Evolutionary conservation across 768 basidiomycete species (phyloP), one percentile per base, ranked within the genome.

Genomic region (Rhodotorula kratochvilovae): DNA sequence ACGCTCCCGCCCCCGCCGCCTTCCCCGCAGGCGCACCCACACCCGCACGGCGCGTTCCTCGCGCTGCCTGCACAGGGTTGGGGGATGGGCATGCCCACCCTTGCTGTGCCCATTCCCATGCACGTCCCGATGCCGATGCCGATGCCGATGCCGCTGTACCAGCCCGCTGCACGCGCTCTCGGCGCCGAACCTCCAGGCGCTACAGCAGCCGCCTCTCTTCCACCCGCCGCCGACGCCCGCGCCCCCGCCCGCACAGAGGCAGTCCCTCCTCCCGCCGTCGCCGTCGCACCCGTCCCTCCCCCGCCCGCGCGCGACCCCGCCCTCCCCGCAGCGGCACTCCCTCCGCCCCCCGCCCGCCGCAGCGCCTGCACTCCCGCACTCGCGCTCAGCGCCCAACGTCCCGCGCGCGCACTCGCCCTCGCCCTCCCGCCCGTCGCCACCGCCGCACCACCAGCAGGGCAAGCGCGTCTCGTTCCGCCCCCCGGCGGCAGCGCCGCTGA

Each of bases 91-190:
- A 23, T 35, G 15, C 46, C 31, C 35, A 36, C 45, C 33, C 11
- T 39, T 35, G 50, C 61, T 17, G 15, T 53, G 31, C 27, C 58
- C 10, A 15, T 33, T 3, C 58, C 58, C 39, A 13, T 6, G 39
- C 39, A 13, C 10, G 59, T 61, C 31, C 45, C 29, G 2, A 25
- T 61, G 21, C n/a, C 57, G 27, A n/a, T 33, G 4, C 33, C 46
- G 48, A 50, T 50, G 46, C 45, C 59, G 51, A 15, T 17, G 31
- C 48, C 31, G 46, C 45, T 50, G 46, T 62, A 62, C 61, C 61
- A 62, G 35, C 27, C 62, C 50, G 19, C 23, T 11, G 7, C 33
- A 33, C 16, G n/a, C 42, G 10, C 36, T 39, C n/a, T 54, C 62
- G 2, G 51, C 51, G 25, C 35, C 61, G 6, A 35, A 62, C 48